Evolutionary conservation across 225 moss, liverwort and hornwort species (phyloP), one percentile per base, ranked within the genome.

Genomic region (Asterella californica): DNA sequence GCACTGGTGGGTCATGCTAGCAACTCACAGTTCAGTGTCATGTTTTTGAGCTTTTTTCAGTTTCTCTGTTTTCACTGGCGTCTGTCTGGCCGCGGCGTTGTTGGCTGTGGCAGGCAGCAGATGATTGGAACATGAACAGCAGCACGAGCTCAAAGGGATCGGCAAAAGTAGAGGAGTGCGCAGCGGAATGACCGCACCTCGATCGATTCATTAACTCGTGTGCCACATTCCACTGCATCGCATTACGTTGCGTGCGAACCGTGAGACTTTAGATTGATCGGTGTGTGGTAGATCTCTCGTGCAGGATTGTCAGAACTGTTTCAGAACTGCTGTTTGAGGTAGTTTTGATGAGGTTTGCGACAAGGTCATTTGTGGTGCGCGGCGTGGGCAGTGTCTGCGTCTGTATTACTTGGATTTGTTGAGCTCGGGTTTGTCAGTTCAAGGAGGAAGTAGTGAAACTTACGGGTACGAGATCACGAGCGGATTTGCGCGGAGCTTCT

Each of bases 91-190:
- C 53, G 50, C 53, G 49, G 71, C 27, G 10, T 71, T 10, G 42
- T 27, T 52, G 53, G 50, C 74, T 53, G 52, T 74, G 74, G 74
- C 52, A 32, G 74, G 27, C 74, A 74, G 74, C 74, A 53, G n/a
- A 74, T 53, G 52, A 32, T 21, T 74, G 33, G 46, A 72, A 72
- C 72, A 73, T 14, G 50, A 50, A 15, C 49, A n/a, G 32, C 73
- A n/a, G 18, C 74, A 74, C 32, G 74, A 53, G 71, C 71, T 47
- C 38, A 0, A 71, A 45, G 47, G 71, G 74, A 74, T 74, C 74
- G 52, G 8, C 53, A 74, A 24, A 25, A 74, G 50, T 70, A 37
- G 69, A 29, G 34, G 34, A 70, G 69, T 70, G 69, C 30, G 74
- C 33, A 18, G 74, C 74, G 25, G 48, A 34, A 74, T 50, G 74